Evolutionary conservation across 2,329 filamentous ascomycete genomes (phyloP).

Genomic region (Arthrinium phaeospermum): DNA sequence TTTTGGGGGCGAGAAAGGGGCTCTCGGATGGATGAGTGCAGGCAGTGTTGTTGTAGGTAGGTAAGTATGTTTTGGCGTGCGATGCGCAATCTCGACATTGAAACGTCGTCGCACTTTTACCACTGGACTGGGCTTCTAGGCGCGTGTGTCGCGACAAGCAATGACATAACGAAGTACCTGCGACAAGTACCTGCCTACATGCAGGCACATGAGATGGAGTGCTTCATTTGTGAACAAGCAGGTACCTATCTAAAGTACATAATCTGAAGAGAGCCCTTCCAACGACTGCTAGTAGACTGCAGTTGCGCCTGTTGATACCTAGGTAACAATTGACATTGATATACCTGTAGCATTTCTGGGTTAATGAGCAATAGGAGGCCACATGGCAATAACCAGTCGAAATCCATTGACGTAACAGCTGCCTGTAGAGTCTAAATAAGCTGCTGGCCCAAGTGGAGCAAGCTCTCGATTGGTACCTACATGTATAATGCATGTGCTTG

Average conservation of each 20-base stretch:
- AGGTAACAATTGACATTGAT: too few relatives aligned
- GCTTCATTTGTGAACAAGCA: too few relatives aligned
- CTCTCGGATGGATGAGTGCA: background rate
- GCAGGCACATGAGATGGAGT: background rate
- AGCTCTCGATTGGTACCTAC: background rate
- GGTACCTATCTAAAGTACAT: too few relatives aligned
- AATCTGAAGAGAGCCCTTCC: too few relatives aligned
- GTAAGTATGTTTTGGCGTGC: background rate
- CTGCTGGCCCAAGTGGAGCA: background rate
- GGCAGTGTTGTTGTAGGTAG: background rate
- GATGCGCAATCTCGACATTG: conserved; percentile 3
- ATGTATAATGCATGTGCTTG: background rate
- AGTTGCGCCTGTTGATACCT: too few relatives aligned
- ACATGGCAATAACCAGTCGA: background rate
- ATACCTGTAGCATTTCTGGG: background rate
- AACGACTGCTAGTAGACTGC: too few relatives aligned
- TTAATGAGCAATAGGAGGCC: background rate
- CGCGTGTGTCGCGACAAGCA: conserved; percentile 15
- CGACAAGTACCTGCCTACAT: background rate
- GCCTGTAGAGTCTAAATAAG: background rate
- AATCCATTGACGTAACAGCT: background rate
- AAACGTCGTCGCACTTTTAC: conserved; percentile 16
- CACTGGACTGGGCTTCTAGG: background rate
- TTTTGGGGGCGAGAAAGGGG: background rate
- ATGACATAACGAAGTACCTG: background rate